Evolutionary conservation across 225 moss, liverwort and hornwort genomes (phyloP), one percentile per base, ranked within the genome.

Genomic region (Physcomitrium patens): DNA sequence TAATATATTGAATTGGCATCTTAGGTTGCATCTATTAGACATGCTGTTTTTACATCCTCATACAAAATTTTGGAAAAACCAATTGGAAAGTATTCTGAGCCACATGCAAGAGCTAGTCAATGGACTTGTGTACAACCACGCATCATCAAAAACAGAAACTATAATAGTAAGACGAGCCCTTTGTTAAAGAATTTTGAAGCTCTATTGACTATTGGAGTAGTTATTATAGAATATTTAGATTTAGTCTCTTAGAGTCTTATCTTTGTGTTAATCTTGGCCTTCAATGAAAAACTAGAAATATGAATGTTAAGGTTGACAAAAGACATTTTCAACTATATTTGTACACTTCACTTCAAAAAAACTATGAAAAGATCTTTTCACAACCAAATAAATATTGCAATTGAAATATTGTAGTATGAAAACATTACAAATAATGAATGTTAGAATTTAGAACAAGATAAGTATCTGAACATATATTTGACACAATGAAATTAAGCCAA

Each of bases 1-100:
- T 84, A 87, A 19, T 84, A 87, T 6, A 77, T 50, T 2, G 82
- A 17, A 9, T 42, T 82, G 3, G 87, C 79, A 5, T 77, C 71
- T 8, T 19, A 47, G 45, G 5, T 9, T 24, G 56, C 26, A 0
- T 15, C 11, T 10, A 69, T 0, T 46, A 74, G 71, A 45, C 87
- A 87, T 0, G 81, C 79, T 1, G 64, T 70, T 17, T 13, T 84
- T 65, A 87, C 87, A 10, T 84, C 82, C 13, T 19, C 41, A n/a
- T 77, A 87, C 0, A 72, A 79, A 27, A 81, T 41, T 10, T 65
- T 8, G 0, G 82, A 84, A 55, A 85, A 87, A 68, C 85, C 87
- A 10, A 79, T 87, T 0, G 55, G 15, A 5, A 84, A 87, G 23
- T 76, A 85, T 1, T 72, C 81, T 78, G 57, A 3, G 26, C 57